Percentiles rank a stretch among this genome's conserved stretches.
Conservation (phyloP, 2,329 filamentous ascomycete species). For the Pseudogymnoascus sp. region DNA sequence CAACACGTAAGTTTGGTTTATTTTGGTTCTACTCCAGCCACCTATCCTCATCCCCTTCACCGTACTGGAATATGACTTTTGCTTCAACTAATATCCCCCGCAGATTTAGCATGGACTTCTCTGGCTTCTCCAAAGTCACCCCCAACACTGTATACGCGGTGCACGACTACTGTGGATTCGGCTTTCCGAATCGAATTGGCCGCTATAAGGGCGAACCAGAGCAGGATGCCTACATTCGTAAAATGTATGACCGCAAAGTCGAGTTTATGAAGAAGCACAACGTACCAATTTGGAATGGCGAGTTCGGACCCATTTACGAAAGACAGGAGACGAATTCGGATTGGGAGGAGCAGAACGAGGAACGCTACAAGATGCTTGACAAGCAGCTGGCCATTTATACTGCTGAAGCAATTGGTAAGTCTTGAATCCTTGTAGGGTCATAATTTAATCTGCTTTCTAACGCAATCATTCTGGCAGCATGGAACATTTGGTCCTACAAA, state of each 20-base stretch:
- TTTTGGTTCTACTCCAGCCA: neutral
- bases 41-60: neutral
- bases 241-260: conserved; percentile 38
- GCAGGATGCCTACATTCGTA: conserved; percentile 34
- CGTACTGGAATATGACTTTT: neutral
- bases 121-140: conserved; percentile 32
- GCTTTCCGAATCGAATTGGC: conserved; percentile 32
- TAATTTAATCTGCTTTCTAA: neutral
- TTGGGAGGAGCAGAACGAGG: neutral
- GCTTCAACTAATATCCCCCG: neutral
- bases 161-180: conserved; percentile 36
- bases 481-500: conserved; percentile 12
- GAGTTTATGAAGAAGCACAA: conserved; percentile 36
- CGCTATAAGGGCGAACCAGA: conserved; percentile 33
- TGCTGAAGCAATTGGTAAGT: conserved; percentile 9
- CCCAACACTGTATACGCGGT: conserved; percentile 38
- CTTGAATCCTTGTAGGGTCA: neutral
- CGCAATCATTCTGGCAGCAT: neutral
- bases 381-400: conserved; percentile 8
- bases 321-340: neutral
- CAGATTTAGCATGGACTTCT: conserved; percentile 38
- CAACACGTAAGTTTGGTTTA: conserved; percentile 36
- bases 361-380: neutral
- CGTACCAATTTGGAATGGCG: conserved; percentile 38
- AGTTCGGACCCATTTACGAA: neutral